Percentiles rank a stretch among this genome's conserved stretches.
phyloP scores from a whole-genome alignment of 306 rosid species.

The Purshia tridentata region DNA sequence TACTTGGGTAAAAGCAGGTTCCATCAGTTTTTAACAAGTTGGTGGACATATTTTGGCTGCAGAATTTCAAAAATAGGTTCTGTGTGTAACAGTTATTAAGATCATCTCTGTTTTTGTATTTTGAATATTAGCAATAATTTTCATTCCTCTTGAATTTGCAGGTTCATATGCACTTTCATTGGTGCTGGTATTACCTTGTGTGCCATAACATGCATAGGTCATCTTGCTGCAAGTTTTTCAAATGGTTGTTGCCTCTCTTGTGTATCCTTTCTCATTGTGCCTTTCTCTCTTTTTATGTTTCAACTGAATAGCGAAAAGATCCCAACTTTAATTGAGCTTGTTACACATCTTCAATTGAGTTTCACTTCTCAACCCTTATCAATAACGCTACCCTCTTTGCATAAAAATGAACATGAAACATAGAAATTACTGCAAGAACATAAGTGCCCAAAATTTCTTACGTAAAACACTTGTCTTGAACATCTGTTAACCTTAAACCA shows the following conservation, averaged over 20 bases:
- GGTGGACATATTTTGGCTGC: background rate
- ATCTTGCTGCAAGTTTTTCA: constrained; percentile 28
- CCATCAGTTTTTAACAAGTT: background rate
- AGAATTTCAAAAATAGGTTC: background rate
- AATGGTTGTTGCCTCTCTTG: constrained; percentile 40
- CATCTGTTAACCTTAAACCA: constrained; percentile 29
- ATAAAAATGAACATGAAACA: no score
- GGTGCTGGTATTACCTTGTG: constrained; percentile 35
- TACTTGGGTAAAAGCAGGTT: no score
- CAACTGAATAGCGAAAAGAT: background rate
- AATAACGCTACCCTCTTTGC: no score
- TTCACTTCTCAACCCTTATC: no score
- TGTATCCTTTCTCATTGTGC: constrained; percentile 35
- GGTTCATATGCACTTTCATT: constrained; percentile 33
- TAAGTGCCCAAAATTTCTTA: no score
- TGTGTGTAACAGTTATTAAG: background rate
- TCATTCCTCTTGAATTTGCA: constrained; percentile 13
- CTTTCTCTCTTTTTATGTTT: background rate
- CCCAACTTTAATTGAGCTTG: background rate
- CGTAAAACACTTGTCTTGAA: no score
- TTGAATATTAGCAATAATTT: background rate
- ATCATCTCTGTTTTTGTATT: background rate
- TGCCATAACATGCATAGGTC: constrained; percentile 34
- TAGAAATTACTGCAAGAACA: no score
- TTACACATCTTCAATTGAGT: no score